phyloP scores from a whole-genome alignment of 305 asterid genomes.

The Lippia alba region DNA sequence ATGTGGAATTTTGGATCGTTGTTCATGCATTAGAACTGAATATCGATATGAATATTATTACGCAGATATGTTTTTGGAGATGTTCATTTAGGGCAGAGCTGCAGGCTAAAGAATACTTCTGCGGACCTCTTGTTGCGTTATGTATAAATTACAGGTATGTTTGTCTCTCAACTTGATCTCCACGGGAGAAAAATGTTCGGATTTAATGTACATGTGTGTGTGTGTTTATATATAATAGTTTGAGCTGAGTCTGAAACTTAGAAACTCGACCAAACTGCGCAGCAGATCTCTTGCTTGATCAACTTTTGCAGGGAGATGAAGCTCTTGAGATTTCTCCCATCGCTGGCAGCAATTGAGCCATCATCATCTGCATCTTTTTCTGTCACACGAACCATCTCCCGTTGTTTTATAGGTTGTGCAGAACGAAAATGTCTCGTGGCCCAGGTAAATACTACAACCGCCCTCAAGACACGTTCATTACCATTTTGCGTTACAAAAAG shows the following conservation, averaged over 20 bases:
- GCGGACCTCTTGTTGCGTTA: conserved; percentile 7
- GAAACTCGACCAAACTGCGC: neutral
- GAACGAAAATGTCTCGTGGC: neutral
- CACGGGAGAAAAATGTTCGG: too few relatives aligned
- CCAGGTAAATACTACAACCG: neutral
- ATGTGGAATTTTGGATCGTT: neutral
- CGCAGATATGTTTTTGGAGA: conserved; percentile 3
- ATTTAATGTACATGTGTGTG: too few relatives aligned
- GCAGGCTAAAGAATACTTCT: conserved; percentile 8
- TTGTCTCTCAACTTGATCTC: neutral
- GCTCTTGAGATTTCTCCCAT: neutral
- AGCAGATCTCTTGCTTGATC: neutral
- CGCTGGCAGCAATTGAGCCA: neutral
- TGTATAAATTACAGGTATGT: neutral
- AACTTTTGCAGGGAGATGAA: neutral
- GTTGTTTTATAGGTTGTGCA: neutral
- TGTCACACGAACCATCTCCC: neutral
- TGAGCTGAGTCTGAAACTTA: too few relatives aligned
- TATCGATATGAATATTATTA: neutral
- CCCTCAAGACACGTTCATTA: too few relatives aligned
- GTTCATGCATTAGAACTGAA: neutral
- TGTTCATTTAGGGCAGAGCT: conserved; percentile 8
- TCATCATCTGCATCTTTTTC: neutral
- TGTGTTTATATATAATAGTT: too few relatives aligned
- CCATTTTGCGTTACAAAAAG: too few relatives aligned